A percentile compares a stretch with the other conserved stretches of the same genome.
These are phyloP conservation scores for Pachysandra terminalis DNA, from an alignment of 164 flowering plant genomes.

Conservation along the genomic window DNA sequence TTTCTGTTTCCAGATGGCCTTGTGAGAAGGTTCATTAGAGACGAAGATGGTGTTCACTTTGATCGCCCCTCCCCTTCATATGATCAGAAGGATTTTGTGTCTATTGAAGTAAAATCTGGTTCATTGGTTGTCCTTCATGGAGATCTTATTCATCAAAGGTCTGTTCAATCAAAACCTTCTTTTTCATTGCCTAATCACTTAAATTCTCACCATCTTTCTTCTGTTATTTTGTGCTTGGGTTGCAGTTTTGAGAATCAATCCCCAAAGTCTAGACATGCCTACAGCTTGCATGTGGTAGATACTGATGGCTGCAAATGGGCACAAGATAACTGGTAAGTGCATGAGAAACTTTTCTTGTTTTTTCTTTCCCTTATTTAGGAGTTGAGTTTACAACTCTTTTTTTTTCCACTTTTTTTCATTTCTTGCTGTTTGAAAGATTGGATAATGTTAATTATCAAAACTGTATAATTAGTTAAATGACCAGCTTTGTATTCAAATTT, in stretches of 20 bases:
- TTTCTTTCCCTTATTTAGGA: background rate
- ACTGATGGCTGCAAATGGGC: constrained; percentile 90
- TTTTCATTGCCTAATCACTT: background rate
- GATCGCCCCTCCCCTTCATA: constrained; percentile 79
- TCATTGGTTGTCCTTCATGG: constrained; percentile 88
- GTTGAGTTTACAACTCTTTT: too few species aligned
- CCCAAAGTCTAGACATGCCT: constrained; percentile 89
- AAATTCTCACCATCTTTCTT: background rate
- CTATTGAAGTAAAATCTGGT: constrained; percentile 93
- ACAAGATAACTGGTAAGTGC: constrained; percentile 72
- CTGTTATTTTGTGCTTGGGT: constrained; percentile 9
- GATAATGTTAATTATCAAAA: too few species aligned
- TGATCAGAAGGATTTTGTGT: constrained; percentile 78
- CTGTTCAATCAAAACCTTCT: constrained; percentile 10
- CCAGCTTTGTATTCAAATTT: too few species aligned
- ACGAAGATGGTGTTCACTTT: constrained; percentile 78
- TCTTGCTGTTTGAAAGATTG: too few species aligned
- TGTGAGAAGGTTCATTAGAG: constrained; percentile 86
- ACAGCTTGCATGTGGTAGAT: constrained; percentile 90
- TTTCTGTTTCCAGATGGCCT: constrained; percentile 68
- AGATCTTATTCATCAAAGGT: constrained; percentile 96
- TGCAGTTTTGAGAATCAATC: constrained; percentile 89
- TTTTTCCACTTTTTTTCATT: background rate
- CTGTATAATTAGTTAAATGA: too few species aligned
- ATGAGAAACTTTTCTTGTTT: background rate